A percentile compares a stretch with the other conserved stretches of the same genome.
phyloP scores from a whole-genome alignment of 1,284 basidiomycete species.

The Cryptococcus hybrid region DNA sequence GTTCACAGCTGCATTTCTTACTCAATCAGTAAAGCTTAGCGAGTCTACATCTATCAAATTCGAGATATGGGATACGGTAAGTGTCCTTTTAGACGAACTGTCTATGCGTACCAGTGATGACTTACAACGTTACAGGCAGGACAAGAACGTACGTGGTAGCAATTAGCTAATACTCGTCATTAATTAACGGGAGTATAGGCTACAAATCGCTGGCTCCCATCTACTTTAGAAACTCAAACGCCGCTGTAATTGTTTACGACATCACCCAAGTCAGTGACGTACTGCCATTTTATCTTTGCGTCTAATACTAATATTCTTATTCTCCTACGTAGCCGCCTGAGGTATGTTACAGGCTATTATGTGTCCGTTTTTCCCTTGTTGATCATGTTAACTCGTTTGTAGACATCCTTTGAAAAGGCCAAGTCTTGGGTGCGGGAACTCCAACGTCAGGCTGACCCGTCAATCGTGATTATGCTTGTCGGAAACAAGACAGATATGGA shows the following conservation, averaged over 20 bases:
- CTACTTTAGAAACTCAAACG: conserved; percentile 99
- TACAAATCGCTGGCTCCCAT: conserved; percentile 67
- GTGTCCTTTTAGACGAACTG: neutral
- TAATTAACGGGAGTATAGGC: conserved; percentile 16
- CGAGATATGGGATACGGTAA: conserved; percentile 79
- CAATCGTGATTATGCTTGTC: conserved; percentile 91
- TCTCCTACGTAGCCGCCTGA: conserved; percentile 29
- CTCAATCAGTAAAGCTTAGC: conserved; percentile 89
- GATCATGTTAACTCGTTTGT: neutral
- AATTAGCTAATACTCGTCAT: too few species aligned
- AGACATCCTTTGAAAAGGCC: conserved; percentile 83
- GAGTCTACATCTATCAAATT: conserved; percentile 92
- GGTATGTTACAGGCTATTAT: conserved; percentile 13
- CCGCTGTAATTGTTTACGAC: conserved; percentile 97
- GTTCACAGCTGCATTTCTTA: conserved; percentile 81
- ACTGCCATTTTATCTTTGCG: neutral
- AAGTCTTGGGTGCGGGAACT: conserved; percentile 95
- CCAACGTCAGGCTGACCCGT: conserved; percentile 94
- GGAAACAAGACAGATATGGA: conserved; percentile 92
- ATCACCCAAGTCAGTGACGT: conserved; percentile 64
- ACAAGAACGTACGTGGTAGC: conserved; percentile 40
- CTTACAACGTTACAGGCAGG: conserved; percentile 38
- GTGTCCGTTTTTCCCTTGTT: neutral
- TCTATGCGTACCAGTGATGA: neutral
- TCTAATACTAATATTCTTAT: conserved; percentile 12